Evolutionary conservation across 108 stramenopile genomes (phyloP).

Genomic region (Nitzschia inconspicua): DNA sequence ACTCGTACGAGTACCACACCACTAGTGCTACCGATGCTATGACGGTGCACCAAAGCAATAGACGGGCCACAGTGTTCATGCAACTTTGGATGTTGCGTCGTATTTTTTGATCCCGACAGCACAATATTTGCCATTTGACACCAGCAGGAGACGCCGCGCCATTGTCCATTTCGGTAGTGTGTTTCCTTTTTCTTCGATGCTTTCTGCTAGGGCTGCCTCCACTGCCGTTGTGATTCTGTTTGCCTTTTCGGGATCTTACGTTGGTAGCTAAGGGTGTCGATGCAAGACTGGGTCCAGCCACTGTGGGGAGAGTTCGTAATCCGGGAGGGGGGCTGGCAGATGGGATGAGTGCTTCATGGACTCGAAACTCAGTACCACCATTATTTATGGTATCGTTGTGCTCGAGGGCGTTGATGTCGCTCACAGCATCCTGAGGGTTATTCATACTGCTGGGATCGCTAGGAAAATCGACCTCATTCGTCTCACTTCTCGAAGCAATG

Average conservation of each 20-base stretch:
- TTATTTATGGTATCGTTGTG: too few relatives aligned
- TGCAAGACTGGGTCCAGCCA: too few relatives aligned
- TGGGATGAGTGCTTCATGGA: background rate
- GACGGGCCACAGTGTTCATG: slow-evolving; percentile 69
- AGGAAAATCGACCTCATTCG: too few relatives aligned
- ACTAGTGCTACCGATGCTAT: slow-evolving; percentile 52
- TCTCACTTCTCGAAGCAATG: background rate
- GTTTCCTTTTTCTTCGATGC: background rate
- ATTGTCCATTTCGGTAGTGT: too few relatives aligned
- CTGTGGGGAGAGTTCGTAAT: too few relatives aligned
- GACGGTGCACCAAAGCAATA: slow-evolving; percentile 64
- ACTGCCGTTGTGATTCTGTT: too few relatives aligned
- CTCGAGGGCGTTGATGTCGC: too few relatives aligned
- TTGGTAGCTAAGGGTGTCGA: background rate
- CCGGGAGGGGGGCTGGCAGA: background rate
- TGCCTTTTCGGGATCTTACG: background rate
- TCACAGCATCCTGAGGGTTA: background rate
- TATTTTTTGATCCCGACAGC: slow-evolving; percentile 22
- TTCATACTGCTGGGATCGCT: background rate
- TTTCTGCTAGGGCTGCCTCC: background rate
- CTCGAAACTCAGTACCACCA: too few relatives aligned
- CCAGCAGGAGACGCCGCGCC: slow-evolving; percentile 1
- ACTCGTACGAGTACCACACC: slow-evolving; percentile 79
- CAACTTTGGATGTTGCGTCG: slow-evolving; percentile 50
- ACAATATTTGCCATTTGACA: too few relatives aligned